Evolutionary conservation across 495 filamentous ascomycete genomes (phyloP).

Genomic region (Aspergillus kassunensis): DNA sequence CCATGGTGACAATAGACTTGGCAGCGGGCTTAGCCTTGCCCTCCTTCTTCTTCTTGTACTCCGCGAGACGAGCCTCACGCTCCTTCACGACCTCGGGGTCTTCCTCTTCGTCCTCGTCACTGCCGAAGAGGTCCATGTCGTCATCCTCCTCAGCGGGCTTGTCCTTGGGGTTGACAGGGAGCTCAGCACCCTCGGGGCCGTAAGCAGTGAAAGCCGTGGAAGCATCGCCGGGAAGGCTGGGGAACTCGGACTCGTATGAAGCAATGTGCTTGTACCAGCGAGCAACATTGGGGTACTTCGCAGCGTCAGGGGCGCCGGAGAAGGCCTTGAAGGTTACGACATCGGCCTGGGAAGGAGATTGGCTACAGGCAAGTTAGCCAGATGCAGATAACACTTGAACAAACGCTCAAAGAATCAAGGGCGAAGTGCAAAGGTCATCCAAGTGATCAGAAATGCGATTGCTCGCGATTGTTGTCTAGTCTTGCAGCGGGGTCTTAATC

Average conservation of each 20-base stretch:
- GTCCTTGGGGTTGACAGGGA: constrained; percentile 80
- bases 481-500: constrained; percentile 92
- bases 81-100: constrained; percentile 78
- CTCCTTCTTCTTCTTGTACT: constrained; percentile 97
- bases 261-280: constrained; percentile 99
- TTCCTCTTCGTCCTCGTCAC: constrained; percentile 84
- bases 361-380: constrained; percentile 52
- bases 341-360: constrained; percentile 88
- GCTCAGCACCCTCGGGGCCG: constrained; percentile 75
- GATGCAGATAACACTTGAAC: background rate
- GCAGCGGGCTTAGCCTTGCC: constrained; percentile 83
- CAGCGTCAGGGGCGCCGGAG: constrained; percentile 65
- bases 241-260: constrained; percentile 85
- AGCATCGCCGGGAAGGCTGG: constrained; percentile 84
- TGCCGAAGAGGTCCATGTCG: constrained; percentile 87
- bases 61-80: constrained; percentile 82
- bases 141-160: constrained; percentile 66
- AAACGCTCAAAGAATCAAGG: constrained; percentile 11
- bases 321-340: constrained; percentile 90
- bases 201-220: constrained; percentile 84
- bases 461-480: constrained; percentile 75
- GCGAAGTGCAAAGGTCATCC: constrained; percentile 11
- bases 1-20: constrained; percentile 92
- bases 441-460: constrained; percentile 75
- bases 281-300: constrained; percentile 88